Conservation (phyloP, 768 basidiomycete genomes). For the Phylloporus rhodoxanthus region DNA sequence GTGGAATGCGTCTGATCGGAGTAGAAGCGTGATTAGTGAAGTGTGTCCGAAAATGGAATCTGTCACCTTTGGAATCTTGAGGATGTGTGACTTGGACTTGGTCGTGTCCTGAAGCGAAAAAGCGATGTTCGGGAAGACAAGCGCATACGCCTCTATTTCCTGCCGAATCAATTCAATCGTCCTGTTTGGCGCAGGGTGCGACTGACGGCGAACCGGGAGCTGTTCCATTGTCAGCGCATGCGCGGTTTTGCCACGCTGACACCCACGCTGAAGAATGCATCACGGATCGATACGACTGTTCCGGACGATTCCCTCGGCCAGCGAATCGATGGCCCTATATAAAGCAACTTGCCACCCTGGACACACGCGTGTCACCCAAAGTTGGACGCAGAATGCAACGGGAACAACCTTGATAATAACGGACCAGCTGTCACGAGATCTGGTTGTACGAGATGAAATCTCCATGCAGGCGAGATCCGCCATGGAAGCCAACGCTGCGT, state of each 20-base stretch:
- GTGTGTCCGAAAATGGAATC: slow-evolving; percentile 8
- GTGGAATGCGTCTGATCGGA: slow-evolving; percentile 55
- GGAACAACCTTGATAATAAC: slow-evolving; percentile 66
- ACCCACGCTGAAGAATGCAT: slow-evolving; percentile 85
- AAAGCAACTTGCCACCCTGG: slow-evolving; percentile 63
- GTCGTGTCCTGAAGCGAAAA: slow-evolving; percentile 62
- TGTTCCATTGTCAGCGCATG: slow-evolving; percentile 26
- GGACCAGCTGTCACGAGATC: slow-evolving; percentile 63
- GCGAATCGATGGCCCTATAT: slow-evolving; percentile 65
- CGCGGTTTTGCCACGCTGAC: background rate
- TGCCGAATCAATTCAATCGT: slow-evolving; percentile 64
- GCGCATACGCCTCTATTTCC: slow-evolving; percentile 66
- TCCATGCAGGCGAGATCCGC: slow-evolving; percentile 77
- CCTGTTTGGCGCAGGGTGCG: slow-evolving; percentile 54
- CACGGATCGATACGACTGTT: slow-evolving; percentile 78
- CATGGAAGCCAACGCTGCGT: slow-evolving; percentile 74
- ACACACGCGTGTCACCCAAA: background rate
- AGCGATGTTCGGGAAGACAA: slow-evolving; percentile 64
- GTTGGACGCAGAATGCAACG: background rate
- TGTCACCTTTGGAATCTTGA: slow-evolving; percentile 65
- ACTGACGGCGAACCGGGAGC: slow-evolving; percentile 76
- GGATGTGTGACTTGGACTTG: slow-evolving; percentile 40
- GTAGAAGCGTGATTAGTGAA: slow-evolving; percentile 15
- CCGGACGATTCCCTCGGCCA: slow-evolving; percentile 72
- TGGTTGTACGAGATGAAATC: slow-evolving; percentile 68